phyloP scores from a whole-genome alignment of 2,329 filamentous ascomycete genomes.

The Conoideocrella luteorostrata region DNA sequence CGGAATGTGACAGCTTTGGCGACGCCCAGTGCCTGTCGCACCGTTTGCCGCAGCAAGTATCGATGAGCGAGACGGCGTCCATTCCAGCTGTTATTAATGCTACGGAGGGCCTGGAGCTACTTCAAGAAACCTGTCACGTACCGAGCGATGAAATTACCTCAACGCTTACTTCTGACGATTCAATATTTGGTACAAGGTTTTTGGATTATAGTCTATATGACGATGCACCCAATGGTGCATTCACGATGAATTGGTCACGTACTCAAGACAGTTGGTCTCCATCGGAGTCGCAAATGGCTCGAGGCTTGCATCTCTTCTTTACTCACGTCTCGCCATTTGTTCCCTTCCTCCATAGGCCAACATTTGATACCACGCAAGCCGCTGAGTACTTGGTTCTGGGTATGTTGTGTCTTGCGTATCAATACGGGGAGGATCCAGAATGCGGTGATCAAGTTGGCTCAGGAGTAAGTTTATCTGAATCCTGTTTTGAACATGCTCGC shows the following conservation, averaged over 20 bases:
- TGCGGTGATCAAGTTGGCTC: slow-evolving; percentile 17
- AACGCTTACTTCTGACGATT: no score
- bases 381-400: slow-evolving; percentile 23
- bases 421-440: slow-evolving; percentile 32
- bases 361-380: slow-evolving; percentile 22
- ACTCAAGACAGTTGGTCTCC: slow-evolving; percentile 27
- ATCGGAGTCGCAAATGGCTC: slow-evolving; percentile 21
- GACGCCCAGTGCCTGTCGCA: no score
- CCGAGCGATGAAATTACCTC: no score
- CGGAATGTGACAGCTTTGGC: no score
- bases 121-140: no score
- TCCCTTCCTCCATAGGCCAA: slow-evolving; percentile 30
- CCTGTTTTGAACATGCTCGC: slow-evolving; percentile 27
- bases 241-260: slow-evolving; percentile 9
- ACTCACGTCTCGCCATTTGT: slow-evolving; percentile 28
- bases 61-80: no score
- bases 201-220: slow-evolving; percentile 14
- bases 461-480: slow-evolving; percentile 21
- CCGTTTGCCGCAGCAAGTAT: no score
- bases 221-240: slow-evolving; percentile 13
- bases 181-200: no score
- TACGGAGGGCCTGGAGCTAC: no score
- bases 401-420: slow-evolving; percentile 32
- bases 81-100: no score
- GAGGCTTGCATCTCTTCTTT: slow-evolving; percentile 30